Conservation (phyloP, 176 grass and related monocot species). For the Tuctoria greenei region DNA sequence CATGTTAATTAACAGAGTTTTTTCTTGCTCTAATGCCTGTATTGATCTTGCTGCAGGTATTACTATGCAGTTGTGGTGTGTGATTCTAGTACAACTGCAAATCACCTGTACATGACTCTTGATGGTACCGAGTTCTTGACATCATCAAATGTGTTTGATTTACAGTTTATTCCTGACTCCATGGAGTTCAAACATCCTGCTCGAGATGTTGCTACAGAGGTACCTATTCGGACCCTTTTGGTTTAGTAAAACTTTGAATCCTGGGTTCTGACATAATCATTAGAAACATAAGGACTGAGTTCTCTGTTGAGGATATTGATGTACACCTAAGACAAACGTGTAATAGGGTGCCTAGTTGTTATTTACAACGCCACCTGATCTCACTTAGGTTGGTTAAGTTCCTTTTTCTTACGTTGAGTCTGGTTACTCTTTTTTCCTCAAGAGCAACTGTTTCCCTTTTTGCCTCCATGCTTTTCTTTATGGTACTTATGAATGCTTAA, state of each 20-base stretch:
- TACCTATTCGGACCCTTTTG: slow-evolving; percentile 30
- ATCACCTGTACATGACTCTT: slow-evolving; percentile 82
- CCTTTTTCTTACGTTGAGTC: not conserved
- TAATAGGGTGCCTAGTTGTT: not conserved
- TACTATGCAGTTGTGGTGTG: slow-evolving; percentile 82
- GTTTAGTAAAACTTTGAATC: not conserved
- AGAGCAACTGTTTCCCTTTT: not conserved
- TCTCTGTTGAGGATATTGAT: not conserved
- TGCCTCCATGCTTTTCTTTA: not conserved
- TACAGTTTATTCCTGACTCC: slow-evolving; percentile 72
- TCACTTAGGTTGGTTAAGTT: not conserved
- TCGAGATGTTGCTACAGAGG: slow-evolving; percentile 71
- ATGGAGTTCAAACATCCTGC: slow-evolving; percentile 76
- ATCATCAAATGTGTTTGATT: slow-evolving; percentile 81
- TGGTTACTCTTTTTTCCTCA: not conserved
- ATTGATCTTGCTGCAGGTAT: slow-evolving; percentile 55
- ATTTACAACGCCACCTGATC: not conserved
- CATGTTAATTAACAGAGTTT: slow-evolving; percentile 12
- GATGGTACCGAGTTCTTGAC: slow-evolving; percentile 81
- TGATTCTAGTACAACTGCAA: slow-evolving; percentile 81
- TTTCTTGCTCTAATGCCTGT: not conserved
- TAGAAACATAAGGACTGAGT: not conserved
- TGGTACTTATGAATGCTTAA: slow-evolving; percentile 10
- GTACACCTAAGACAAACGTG: not conserved
- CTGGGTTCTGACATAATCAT: not conserved